These are phyloP conservation scores for Linnemannia schmuckeri DNA, from an alignment of 192 early-diverging fungal genomes.

Conservation along the genomic window DNA sequence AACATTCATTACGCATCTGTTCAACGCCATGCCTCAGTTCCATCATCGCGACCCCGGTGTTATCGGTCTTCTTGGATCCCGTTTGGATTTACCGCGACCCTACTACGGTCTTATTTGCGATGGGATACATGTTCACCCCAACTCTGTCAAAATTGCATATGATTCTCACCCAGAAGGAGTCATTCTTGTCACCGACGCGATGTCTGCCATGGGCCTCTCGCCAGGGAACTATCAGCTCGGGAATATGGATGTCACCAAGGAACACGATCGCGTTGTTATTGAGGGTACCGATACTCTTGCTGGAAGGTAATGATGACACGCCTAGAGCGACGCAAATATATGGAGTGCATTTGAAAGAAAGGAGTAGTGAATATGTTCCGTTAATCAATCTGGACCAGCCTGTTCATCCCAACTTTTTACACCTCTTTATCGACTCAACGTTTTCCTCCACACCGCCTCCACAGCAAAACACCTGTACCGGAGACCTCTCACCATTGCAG, in stretches of 20 bases:
- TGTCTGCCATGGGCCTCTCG: conserved; percentile 80
- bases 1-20: conserved; percentile 82
- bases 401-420: conserved; percentile 34
- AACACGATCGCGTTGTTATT: conserved; percentile 34
- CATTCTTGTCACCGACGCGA: conserved; percentile 86
- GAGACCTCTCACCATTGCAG: not conserved
- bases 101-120: conserved; percentile 90
- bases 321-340: not conserved
- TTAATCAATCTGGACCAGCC: not conserved
- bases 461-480: not conserved
- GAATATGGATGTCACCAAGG: conserved; percentile 44
- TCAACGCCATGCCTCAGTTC: conserved; percentile 90
- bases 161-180: conserved; percentile 81
- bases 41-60: conserved; percentile 90
- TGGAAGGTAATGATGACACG: conserved; percentile 33
- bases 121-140: conserved; percentile 86
- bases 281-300: conserved; percentile 23
- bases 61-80: conserved; percentile 78
- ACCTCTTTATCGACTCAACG: conserved; percentile 28
- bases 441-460: not conserved
- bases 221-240: conserved; percentile 59
- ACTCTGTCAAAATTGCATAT: conserved; percentile 86
- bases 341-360: not conserved
- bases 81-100: conserved; percentile 67
- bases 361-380: not conserved